A percentile compares a stretch with the other conserved stretches of the same genome.
Conservation (phyloP, 495 filamentous ascomycete genomes). For the Letharia columbiana region DNA sequence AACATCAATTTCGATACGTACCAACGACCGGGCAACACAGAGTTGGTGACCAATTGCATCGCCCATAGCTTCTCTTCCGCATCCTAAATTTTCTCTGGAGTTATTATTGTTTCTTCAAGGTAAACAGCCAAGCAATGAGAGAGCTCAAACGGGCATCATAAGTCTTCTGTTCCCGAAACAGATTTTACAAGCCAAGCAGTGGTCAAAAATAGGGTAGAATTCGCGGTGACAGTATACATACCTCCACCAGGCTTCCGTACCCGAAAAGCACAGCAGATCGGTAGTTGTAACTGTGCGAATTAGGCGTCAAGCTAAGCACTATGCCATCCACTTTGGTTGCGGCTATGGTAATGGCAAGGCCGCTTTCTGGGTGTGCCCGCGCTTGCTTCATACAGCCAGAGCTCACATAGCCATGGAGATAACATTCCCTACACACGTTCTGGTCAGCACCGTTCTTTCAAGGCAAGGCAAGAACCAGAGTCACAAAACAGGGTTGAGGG, state of each 20-base stretch:
- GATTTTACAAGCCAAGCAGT: background rate
- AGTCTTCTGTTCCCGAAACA: background rate
- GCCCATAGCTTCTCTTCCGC: slow-evolving; percentile 70
- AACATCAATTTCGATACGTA: background rate
- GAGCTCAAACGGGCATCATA: background rate
- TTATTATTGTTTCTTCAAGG: background rate
- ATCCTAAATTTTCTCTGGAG: slow-evolving; percentile 26
- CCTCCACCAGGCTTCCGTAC: slow-evolving; percentile 55
- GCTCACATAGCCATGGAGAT: slow-evolving; percentile 82
- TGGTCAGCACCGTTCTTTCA: background rate
- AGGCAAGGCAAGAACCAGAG: background rate
- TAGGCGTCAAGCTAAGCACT: slow-evolving; percentile 68
- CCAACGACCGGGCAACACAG: slow-evolving; percentile 60
- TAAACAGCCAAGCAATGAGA: background rate
- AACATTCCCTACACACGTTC: slow-evolving; percentile 45
- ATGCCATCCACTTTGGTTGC: slow-evolving; percentile 67
- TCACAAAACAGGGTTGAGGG: background rate
- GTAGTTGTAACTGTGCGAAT: slow-evolving; percentile 81
- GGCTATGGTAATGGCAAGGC: slow-evolving; percentile 55
- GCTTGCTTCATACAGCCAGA: slow-evolving; percentile 67
- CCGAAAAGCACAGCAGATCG: slow-evolving; percentile 76
- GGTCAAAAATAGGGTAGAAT: background rate
- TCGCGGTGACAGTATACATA: background rate
- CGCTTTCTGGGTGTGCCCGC: slow-evolving; percentile 35
- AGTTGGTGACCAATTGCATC: slow-evolving; percentile 73